These are phyloP conservation scores for Gossypium davidsonii DNA, from an alignment of 441 rosid species.

Conservation along the genomic window DNA sequence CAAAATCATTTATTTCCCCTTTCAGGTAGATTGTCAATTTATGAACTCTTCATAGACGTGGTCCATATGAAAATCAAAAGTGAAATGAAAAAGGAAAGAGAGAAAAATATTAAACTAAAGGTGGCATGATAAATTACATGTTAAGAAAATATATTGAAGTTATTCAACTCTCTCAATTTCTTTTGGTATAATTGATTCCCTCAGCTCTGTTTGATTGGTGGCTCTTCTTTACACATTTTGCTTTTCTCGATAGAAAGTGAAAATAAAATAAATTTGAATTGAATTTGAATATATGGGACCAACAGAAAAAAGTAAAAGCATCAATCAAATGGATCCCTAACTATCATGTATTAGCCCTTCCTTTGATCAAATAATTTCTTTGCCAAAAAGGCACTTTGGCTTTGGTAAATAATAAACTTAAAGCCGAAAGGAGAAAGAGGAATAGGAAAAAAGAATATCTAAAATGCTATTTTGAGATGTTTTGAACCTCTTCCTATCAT, in stretches of 20 bases:
- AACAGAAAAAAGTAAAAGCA: background rate
- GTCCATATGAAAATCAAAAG: conserved; percentile 2
- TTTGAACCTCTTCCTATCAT: background rate
- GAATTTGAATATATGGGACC: background rate
- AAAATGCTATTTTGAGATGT: background rate
- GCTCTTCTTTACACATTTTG: background rate
- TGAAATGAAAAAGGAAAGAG: background rate
- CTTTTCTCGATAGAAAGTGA: background rate
- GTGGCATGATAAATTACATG: conserved; percentile 2
- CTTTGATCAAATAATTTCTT: conserved; percentile 8
- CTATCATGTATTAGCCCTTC: background rate
- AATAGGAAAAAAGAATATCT: background rate
- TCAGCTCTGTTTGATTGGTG: background rate
- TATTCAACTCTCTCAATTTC: background rate
- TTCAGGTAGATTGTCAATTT: background rate
- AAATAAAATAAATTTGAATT: background rate
- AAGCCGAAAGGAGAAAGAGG: background rate
- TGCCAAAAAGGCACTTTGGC: background rate
- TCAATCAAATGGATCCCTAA: background rate
- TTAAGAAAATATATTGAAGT: background rate
- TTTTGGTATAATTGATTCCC: background rate
- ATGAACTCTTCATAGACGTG: background rate
- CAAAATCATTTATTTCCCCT: background rate
- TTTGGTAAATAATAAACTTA: background rate
- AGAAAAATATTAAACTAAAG: background rate